Evolutionary conservation across 73 alveolate genomes (phyloP).

Genomic region (Paramecium pentaurelia): DNA sequence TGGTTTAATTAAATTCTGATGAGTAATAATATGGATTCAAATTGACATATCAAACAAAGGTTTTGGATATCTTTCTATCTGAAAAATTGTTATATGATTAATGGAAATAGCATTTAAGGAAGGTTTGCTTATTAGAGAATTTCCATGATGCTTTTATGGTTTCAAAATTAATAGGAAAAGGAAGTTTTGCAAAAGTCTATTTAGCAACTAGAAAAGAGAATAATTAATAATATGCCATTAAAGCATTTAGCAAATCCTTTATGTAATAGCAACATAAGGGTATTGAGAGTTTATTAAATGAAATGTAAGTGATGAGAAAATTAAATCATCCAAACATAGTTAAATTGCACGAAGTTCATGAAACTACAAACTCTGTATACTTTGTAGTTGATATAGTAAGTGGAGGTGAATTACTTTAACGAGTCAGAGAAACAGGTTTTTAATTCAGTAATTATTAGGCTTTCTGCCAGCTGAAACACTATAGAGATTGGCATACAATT

Average conservation of each 20-base stretch:
- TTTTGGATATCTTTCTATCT: slow-evolving; percentile 20
- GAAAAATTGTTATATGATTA: slow-evolving; percentile 13
- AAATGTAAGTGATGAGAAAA: slow-evolving; percentile 64
- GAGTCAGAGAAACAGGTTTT: slow-evolving; percentile 47
- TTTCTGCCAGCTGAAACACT: slow-evolving; percentile 13
- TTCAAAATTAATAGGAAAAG: slow-evolving; percentile 64
- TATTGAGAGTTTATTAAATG: slow-evolving; percentile 61
- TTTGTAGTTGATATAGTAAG: slow-evolving; percentile 61
- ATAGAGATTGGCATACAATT: slow-evolving; percentile 14
- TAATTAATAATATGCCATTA: slow-evolving; percentile 64
- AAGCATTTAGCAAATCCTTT: slow-evolving; percentile 55
- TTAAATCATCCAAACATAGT: slow-evolving; percentile 69
- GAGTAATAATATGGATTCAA: slow-evolving; percentile 38
- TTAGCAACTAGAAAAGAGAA: slow-evolving; percentile 59
- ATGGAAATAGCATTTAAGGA: background rate
- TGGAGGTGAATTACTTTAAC: slow-evolving; percentile 72
- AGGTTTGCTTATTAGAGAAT: background rate
- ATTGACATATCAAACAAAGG: slow-evolving; percentile 8
- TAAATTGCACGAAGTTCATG: slow-evolving; percentile 66
- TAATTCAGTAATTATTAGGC: background rate
- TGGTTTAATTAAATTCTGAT: slow-evolving; percentile 28
- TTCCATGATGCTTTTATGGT: slow-evolving; percentile 13
- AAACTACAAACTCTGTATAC: slow-evolving; percentile 49
- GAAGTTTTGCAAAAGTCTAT: slow-evolving; percentile 72
- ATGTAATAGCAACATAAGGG: slow-evolving; percentile 37